Evolutionary conservation across 331 rosid genomes (phyloP), one percentile per base, ranked within the genome.

Genomic region (Phaseolus coccineus): DNA sequence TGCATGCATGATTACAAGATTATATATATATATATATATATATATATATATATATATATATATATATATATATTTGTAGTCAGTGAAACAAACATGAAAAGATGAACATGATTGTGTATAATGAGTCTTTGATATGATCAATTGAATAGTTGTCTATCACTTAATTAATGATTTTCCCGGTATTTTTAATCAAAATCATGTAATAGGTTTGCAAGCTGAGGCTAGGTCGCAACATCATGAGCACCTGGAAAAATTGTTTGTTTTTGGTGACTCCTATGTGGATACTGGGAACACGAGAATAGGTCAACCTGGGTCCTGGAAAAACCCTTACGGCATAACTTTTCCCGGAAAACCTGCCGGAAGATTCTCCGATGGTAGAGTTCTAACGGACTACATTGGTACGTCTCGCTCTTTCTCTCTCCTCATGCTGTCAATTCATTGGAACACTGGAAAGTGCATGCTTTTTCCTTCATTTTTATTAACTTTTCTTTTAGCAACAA

Each of bases 271-370:
- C 69, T 86, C 89, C 0, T 86, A 86, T 44, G 87, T 44, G 19
- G 89, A 86, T 47, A 82, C 83, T 0, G 89, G 87, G 15, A 86
- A 86, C 71, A 53, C 35, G 0, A 51, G 24, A 15, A 76, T 39
- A 42, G 59, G 10, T n/a, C 1, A 1, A 5, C 2, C 70, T 2
- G 24, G 37, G 2, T 65, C 85, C 0, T 86, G 84, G 84, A 73
- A 73, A 46, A 12, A 80, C 0, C 87, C 87, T 3, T 87, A 81
- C 4, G 90, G 90, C 53, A 28, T 81, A 2, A 87, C 87, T 47
- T 84, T 84, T 44, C 90, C 90, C 12, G 84, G 90, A 13, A 81
- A 87, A 78, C 90, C 90, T 0, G 68, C 80, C 64, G 85, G 87
- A 35, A 78, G 90, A 52, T 87, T 74, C 66, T 87, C 86, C 25